These are phyloP conservation scores for Fusarium hainanense DNA, from an alignment of 2,329 filamentous ascomycete genomes.

Conservation along the genomic window DNA sequence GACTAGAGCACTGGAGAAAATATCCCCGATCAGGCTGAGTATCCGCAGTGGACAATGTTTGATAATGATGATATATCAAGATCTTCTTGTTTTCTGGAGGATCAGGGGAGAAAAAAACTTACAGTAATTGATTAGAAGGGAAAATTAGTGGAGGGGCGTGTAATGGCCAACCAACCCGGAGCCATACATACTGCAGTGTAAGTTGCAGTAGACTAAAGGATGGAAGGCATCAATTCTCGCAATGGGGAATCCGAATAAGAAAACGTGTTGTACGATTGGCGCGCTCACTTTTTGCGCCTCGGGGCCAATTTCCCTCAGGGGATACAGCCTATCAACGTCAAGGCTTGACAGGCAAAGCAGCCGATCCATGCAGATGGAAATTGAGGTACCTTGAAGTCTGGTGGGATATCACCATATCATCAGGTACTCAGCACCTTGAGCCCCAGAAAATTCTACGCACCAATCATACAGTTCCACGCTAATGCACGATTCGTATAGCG, in stretches of 20 bases:
- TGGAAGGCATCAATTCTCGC: constrained; percentile 13
- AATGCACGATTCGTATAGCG: constrained; percentile 38
- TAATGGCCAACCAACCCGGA: constrained; percentile 11
- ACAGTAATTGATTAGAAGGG: not conserved
- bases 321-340: constrained; percentile 33
- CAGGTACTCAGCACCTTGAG: not conserved
- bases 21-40: constrained; percentile 11
- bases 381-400: constrained; percentile 15
- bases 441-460: constrained; percentile 1
- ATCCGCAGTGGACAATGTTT: not conserved
- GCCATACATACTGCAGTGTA: not conserved
- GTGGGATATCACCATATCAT: not conserved
- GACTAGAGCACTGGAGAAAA: constrained; percentile 10
- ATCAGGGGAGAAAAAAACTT: not conserved
- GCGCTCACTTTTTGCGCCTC: constrained; percentile 12
- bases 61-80: not conserved
- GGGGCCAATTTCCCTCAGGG: constrained; percentile 34
- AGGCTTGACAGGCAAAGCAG: constrained; percentile 17
- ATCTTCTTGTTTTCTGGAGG: not conserved
- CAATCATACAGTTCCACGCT: constrained; percentile 11
- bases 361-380: constrained; percentile 21
- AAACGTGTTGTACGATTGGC: constrained; percentile 46
- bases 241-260: constrained; percentile 42
- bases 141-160: constrained; percentile 14
- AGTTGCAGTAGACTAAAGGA: not conserved